Evolutionary conservation across 257 asterid species (phyloP), one percentile per base, ranked within the genome.

Genomic region (Anisodus tanguticus): DNA sequence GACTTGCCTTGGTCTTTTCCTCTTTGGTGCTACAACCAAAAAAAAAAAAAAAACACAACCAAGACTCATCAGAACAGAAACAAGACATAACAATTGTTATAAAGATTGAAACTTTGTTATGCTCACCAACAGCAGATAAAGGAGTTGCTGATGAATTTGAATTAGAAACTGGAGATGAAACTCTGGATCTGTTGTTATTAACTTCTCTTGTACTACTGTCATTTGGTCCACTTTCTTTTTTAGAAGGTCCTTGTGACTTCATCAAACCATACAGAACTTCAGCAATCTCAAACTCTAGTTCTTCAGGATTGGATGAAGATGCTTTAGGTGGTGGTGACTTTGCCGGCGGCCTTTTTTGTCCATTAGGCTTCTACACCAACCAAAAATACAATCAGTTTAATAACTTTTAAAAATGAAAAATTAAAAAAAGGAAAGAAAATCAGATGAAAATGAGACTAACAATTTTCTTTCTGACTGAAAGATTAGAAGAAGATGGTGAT

Each of bases 221-320:
- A 83, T 22, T 87, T 5, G 87, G 51, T 31, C 35, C 35, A 31
- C 35, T 31, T 31, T 31, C 35, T 1, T 31, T 31, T 31, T 31
- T 31, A 31, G 35, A 31, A 31, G 35, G 35, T 58, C 87, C 94
- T 69, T 90, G 98, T 15, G 98, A 89, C 79, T 91, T 93, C 95
- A 84, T 96, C 94, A 97, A 80, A 0, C 96, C 99, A 63, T 85
- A 95, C 83, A 97, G 82, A 9, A 97, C 98, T 90, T 95, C 98
- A 1, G 99, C 99, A 45, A 97, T 95, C 86, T 97, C 99, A 53
- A 97, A 90, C 94, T 97, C 99, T 8, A 95, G 83, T 88, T 95
- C 98, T 89, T 96, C 99, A 0, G 95, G 97, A 86, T 92, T 81
- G 6, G 93, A 88, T 9, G 98, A 92, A 53, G 91, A 87, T 3